These are phyloP conservation scores for Ambrosiella cleistominuta DNA, from an alignment of 2,329 filamentous ascomycete genomes.

Conservation along the genomic window DNA sequence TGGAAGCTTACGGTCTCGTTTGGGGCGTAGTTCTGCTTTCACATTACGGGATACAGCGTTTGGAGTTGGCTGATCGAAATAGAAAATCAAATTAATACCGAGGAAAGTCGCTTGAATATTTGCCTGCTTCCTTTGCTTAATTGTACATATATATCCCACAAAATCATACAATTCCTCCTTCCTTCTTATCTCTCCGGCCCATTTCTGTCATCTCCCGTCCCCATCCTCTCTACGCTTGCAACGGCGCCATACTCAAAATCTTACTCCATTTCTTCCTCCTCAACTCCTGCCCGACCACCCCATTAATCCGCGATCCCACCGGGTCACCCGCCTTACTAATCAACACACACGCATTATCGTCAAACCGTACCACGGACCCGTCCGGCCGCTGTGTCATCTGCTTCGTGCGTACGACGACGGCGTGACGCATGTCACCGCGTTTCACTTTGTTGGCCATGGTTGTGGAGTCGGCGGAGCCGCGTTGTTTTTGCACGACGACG, in stretches of 20 bases:
- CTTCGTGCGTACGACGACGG: slow-evolving; percentile 78
- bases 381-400: slow-evolving; percentile 79
- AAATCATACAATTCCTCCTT: not conserved
- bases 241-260: slow-evolving; percentile 84
- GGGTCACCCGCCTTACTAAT: slow-evolving; percentile 96
- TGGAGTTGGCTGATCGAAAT: too few species aligned
- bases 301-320: slow-evolving; percentile 80
- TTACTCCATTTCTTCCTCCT: slow-evolving; percentile 94
- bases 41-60: too few species aligned
- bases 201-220: slow-evolving; percentile 1
- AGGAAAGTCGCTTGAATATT: too few species aligned
- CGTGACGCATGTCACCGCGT: slow-evolving; percentile 89
- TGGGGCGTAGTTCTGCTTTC: too few species aligned
- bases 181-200: not conserved
- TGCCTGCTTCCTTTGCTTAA: too few species aligned
- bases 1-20: not conserved
- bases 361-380: slow-evolving; percentile 80
- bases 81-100: too few species aligned
- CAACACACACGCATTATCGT: slow-evolving; percentile 94
- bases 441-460: slow-evolving; percentile 80
- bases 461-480: slow-evolving; percentile 51
- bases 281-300: slow-evolving; percentile 78
- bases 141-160: too few species aligned
- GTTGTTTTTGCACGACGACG: slow-evolving; percentile 86
- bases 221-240: slow-evolving; percentile 29